Conservation (phyloP, 345 rosid species). For the Camelina sativa region DNA sequence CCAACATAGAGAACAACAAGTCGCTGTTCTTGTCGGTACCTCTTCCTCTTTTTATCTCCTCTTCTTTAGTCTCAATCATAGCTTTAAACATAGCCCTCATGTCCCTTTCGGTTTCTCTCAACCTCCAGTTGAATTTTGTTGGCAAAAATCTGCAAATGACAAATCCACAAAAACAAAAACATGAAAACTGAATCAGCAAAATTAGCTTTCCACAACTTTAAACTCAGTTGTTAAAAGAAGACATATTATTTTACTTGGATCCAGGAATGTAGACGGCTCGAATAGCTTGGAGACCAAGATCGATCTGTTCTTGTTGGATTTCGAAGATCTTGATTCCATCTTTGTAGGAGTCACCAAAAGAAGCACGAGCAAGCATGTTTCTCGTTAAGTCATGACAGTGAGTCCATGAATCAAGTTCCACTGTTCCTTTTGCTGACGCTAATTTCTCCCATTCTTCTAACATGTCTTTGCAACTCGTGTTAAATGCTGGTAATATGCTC, state of each 20-base stretch:
- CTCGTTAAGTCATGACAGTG: slow-evolving; percentile 46
- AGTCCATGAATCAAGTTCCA: slow-evolving; percentile 52
- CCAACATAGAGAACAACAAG: slow-evolving; percentile 46
- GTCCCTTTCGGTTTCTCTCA: slow-evolving; percentile 46
- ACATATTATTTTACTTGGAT: slow-evolving; percentile 31
- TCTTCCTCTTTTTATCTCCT: slow-evolving; percentile 44
- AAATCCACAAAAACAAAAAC: neutral
- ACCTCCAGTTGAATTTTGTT: slow-evolving; percentile 52
- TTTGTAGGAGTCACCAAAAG: slow-evolving; percentile 51
- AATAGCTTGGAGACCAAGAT: slow-evolving; percentile 44
- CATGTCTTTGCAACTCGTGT: slow-evolving; percentile 46
- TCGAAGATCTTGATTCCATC: slow-evolving; percentile 52
- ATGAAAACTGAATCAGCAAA: neutral
- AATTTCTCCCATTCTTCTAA: slow-evolving; percentile 51
- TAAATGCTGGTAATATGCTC: slow-evolving; percentile 46
- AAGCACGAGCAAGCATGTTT: slow-evolving; percentile 53
- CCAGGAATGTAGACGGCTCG: slow-evolving; percentile 49
- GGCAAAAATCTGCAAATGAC: slow-evolving; percentile 47
- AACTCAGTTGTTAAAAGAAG: neutral
- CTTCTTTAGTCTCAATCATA: slow-evolving; percentile 48
- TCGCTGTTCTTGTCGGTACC: slow-evolving; percentile 38
- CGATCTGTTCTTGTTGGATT: slow-evolving; percentile 48
- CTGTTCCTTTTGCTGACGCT: slow-evolving; percentile 31
- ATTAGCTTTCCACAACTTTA: neutral
- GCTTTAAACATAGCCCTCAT: slow-evolving; percentile 46